Evolutionary conservation across 2,329 filamentous ascomycete genomes (phyloP), one percentile per base, ranked within the genome.

Genomic region (Nigrograna mackinnonii): DNA sequence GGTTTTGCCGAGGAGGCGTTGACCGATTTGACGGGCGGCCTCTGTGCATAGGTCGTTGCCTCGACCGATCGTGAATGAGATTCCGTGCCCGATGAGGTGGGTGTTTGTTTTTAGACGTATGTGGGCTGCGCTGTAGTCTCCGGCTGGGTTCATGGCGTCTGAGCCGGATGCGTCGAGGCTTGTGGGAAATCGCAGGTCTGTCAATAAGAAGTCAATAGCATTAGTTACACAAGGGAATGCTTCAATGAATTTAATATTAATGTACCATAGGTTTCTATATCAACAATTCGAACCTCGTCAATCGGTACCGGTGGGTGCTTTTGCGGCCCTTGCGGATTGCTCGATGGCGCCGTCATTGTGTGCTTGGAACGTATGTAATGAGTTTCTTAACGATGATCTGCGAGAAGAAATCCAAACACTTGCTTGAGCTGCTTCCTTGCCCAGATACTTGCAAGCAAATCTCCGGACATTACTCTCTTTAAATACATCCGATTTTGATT

Each of bases 1-100:
- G 5, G 85, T 86, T 58, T 82, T 84, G 60, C 83, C 84, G 47
- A 82, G 77, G 54, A 94, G 77, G 49, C 88, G 84, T 39, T 86
- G 82, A 19, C 85, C 85, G 22, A 94, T 14, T 28, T 28, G 24
- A 14, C 24, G 24, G 14, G 24, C 24, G 11, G 24, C 24, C 24
- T 28, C 24, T 14, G 24, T 28, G 14, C 24, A 28, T 14, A 28
- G 24, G 14, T 28, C 24, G 24, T 28, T 28, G 11, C 24, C 24
- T 3, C 24, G 24, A 28, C 24, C 24, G 14, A 28, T 28, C 11
- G 24, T 28, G 24, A 28, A 28, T 14, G 24, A 28, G 24, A 28
- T 28, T 14, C 24, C 24, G 24, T 28, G 24, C 14, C 24, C 24
- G 24, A 28, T 14, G 11, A 28, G 24, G 14, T 28, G 11, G 11